Base-by-base conservation (phyloP, 805 yeast species). In the Cyberlindnera maritima region DNA sequence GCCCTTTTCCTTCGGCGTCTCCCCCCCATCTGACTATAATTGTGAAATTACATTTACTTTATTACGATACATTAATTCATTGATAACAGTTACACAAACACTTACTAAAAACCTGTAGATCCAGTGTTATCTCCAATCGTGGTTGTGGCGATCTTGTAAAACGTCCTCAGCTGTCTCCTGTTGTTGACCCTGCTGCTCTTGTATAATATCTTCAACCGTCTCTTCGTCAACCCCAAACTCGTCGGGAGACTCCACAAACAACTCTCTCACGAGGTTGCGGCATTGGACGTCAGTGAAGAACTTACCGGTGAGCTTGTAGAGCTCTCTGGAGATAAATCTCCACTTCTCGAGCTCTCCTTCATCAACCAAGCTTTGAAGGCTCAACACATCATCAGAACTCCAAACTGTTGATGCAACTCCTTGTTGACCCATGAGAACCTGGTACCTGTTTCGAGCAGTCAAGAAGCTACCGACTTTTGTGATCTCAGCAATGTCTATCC, bases 341-440 rank as follows among this genome's bases (percentile, higher is more conserved):
- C 89, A 81, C 58, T 85, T 85, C 49, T 82, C 88, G 36, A 76
- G 53, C 57, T 85, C 92, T 1, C 85, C 89, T 36, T 77, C 81
- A 58, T 85, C 91, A 9, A 85, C 64, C n/a, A 80, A 54, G 15
- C 60, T 60, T 55, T 76, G 80, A 34, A 85, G 65, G 18, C 70
- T 69, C 25, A 63, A 49, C 8, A 78, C 73, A 62, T 84, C 89
- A 14, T 76, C 79, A 1, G 68, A 56, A 10, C 76, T 79, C 84
- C 89, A 84, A 26, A 78, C 75, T 20, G 80, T 75, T 1, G 81
- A 74, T 12, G 85, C 86, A 29, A 86, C 85, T 3, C 92, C 92
- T 57, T 85, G 92, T 60, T 85, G 92, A 4, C 94, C 94, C 53
- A 86, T 84, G 40, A 85, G 72, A 4, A 85, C 92, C 63, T 85